These are phyloP conservation scores for Mortierella sp. DNA, from an alignment of 371 early-diverging fungal genomes.

Conservation along the genomic window DNA sequence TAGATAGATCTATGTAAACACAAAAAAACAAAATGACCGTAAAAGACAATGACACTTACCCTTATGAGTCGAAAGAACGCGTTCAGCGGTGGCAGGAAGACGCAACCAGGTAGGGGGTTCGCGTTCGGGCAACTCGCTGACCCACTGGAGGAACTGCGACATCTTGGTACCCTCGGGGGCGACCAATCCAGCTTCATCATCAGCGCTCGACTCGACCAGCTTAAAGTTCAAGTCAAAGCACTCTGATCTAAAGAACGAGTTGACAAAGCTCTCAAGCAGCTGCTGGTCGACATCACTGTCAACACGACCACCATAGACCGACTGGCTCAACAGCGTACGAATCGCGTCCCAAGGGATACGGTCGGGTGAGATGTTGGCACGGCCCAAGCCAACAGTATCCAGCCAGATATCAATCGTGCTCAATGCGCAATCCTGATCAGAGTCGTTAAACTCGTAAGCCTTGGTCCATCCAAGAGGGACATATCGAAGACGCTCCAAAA, in stretches of 20 bases:
- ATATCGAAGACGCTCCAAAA: conserved; percentile 96
- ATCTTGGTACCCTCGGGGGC: conserved; percentile 94
- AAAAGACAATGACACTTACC: conserved; percentile 54
- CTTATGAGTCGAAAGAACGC: conserved; percentile 85
- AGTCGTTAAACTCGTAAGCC: conserved; percentile 97
- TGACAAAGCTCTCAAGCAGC: conserved; percentile 92
- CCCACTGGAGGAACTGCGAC: conserved; percentile 93
- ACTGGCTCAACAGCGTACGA: conserved; percentile 86
- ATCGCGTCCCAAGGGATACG: conserved; percentile 98
- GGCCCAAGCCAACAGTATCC: conserved; percentile 82
- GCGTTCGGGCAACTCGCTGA: conserved; percentile 87
- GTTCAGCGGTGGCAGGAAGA: conserved; percentile 95
- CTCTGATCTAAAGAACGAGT: conserved; percentile 84
- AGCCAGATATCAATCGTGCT: conserved; percentile 94
- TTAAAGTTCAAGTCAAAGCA: conserved; percentile 88
- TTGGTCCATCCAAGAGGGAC: conserved; percentile 98
- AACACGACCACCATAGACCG: conserved; percentile 97
- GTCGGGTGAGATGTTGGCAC: conserved; percentile 93
- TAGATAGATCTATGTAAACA: background rate
- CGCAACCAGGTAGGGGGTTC: conserved; percentile 99
- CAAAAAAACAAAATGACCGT: background rate
- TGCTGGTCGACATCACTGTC: conserved; percentile 94
- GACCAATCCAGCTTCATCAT: conserved; percentile 63
- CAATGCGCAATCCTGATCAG: conserved; percentile 95
- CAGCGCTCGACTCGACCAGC: conserved; percentile 75